Percentiles rank a stretch among this genome's conserved stretches.
Conservation (phyloP, 345 rosid genomes). For the Dimocarpus longan region DNA sequence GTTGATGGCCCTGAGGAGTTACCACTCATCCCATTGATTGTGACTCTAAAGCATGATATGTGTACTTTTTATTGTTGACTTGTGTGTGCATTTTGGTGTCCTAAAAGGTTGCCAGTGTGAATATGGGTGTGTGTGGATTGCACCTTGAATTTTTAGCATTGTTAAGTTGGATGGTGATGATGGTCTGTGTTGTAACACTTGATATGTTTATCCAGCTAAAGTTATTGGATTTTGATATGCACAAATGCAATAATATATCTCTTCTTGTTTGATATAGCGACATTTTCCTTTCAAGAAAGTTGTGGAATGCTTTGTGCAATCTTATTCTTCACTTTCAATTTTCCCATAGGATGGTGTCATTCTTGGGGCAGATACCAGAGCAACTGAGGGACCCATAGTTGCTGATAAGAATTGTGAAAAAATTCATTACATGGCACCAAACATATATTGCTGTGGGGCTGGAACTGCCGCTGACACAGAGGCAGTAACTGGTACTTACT, state of each 20-base stretch:
- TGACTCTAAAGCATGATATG: neutral
- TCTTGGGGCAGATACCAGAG: conserved; percentile 93
- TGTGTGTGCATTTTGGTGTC: neutral
- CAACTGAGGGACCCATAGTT: conserved; percentile 96
- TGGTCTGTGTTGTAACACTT: neutral
- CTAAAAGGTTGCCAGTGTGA: neutral
- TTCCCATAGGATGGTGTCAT: conserved; percentile 77
- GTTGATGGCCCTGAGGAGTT: neutral
- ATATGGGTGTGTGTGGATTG: neutral
- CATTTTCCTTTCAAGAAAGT: neutral
- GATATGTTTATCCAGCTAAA: conserved; percentile 9
- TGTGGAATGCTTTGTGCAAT: conserved; percentile 5
- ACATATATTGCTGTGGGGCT: conserved; percentile 95
- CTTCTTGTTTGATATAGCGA: neutral
- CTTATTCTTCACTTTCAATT: conserved; percentile 8
- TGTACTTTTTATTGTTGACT: neutral
- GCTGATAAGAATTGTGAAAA: conserved; percentile 98
- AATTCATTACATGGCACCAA: conserved; percentile 98
- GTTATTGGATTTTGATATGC: neutral
- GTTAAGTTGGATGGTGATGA: neutral
- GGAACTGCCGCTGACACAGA: conserved; percentile 99
- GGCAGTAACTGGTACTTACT: conserved; percentile 83
- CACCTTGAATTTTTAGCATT: neutral
- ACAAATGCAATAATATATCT: neutral
- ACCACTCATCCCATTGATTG: neutral